Percentiles rank a stretch among this genome's conserved stretches.
These are phyloP conservation scores for Spergularia marina DNA, from an alignment of 148 eudicot species.

Conservation along the genomic window DNA sequence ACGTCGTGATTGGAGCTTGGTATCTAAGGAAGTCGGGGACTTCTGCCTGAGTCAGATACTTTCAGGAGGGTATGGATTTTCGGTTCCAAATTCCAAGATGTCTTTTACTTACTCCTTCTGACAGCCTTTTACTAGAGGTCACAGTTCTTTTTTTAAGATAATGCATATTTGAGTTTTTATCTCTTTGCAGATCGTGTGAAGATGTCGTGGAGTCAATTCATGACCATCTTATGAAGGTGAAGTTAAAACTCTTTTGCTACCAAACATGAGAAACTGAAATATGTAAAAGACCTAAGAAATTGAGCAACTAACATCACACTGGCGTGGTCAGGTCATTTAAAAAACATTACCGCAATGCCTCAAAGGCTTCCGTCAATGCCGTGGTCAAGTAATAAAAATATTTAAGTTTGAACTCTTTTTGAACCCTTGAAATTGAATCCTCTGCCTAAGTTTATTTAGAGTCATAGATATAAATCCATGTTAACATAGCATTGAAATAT, in stretches of 20 bases:
- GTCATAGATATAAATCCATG: neutral
- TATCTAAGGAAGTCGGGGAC: conserved; percentile 91
- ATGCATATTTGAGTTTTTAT: conserved; percentile 11
- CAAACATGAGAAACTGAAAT: neutral
- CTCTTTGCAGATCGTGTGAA: conserved; percentile 76
- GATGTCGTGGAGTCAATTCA: conserved; percentile 97
- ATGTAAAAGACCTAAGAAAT: neutral
- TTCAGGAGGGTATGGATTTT: conserved; percentile 71
- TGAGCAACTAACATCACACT: neutral
- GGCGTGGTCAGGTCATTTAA: neutral
- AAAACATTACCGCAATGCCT: too few relatives aligned
- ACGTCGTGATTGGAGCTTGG: conserved; percentile 98
- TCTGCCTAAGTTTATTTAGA: neutral
- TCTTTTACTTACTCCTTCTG: neutral
- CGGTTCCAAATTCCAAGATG: conserved; percentile 2
- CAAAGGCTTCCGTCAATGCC: neutral
- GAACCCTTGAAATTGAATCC: neutral
- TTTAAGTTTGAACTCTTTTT: neutral
- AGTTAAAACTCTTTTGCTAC: neutral
- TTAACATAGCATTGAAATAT: neutral
- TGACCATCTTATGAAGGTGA: conserved; percentile 74
- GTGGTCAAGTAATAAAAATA: neutral
- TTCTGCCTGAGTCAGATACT: conserved; percentile 89
- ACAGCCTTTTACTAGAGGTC: neutral
- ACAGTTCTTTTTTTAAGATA: neutral